These are phyloP conservation scores for Lactarius sp. DNA, from an alignment of 768 basidiomycete genomes.

Conservation along the genomic window DNA sequence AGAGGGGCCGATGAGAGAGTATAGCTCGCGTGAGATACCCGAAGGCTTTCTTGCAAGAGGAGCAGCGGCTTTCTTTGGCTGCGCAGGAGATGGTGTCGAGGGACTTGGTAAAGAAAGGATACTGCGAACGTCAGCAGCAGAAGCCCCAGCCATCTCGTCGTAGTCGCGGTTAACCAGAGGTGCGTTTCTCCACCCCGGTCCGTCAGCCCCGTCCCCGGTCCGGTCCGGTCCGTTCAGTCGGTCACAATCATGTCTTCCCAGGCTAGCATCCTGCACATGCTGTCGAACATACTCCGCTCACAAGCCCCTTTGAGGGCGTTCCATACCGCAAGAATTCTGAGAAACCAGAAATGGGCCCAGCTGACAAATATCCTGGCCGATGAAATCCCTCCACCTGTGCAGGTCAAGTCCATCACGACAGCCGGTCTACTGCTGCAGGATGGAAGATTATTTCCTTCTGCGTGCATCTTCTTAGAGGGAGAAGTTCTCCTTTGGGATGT, in stretches of 20 bases:
- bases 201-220: background rate
- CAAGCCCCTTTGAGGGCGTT: conserved; percentile 8
- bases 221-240: background rate
- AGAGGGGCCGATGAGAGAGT: conserved; percentile 90
- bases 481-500: conserved; percentile 91
- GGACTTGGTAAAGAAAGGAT: conserved; percentile 59
- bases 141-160: conserved; percentile 49
- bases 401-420: conserved; percentile 60
- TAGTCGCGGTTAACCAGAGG: background rate
- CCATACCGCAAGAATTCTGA: conserved; percentile 11
- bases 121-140: conserved; percentile 79
- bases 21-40: conserved; percentile 90
- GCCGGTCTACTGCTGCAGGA: conserved; percentile 69
- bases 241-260: too few relatives aligned
- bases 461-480: conserved; percentile 82
- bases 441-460: conserved; percentile 69
- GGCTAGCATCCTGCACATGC: background rate
- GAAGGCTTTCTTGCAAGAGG: conserved; percentile 60
- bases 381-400: conserved; percentile 62
- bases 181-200: background rate
- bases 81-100: conserved; percentile 42
- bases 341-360: conserved; percentile 21
- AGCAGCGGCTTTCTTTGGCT: conserved; percentile 38
- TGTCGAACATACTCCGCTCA: conserved; percentile 11
- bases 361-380: conserved; percentile 73